Evolutionary conservation across 2,329 filamentous ascomycete species (phyloP), one percentile per base, ranked within the genome.

Genomic region (Geosmithia morbida): DNA sequence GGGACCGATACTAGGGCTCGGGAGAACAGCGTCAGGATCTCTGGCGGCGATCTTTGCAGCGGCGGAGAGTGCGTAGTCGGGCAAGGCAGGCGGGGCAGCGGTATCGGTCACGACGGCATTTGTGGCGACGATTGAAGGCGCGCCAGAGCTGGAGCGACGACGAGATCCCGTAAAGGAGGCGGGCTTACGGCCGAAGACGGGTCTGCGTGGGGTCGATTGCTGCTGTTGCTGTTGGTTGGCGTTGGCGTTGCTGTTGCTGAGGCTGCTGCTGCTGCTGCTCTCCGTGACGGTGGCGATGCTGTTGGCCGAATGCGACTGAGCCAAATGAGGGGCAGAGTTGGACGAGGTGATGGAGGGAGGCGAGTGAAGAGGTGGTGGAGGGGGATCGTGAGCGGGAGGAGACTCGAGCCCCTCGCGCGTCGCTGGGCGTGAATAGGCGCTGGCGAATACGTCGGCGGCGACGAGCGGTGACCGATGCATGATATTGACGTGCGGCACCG

Each of bases 141-240:
- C 66, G 39, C 57, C 49, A 45, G 62, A 64, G 49, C 60, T 63
- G 47, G 62, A 60, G 44, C 68, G 62, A 8, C 66, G 62, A 10
- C 68, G 65, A 20, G 69, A 66, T 52, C 65, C 65, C 48, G 66
- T 67, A 41, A 70, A 69, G 50, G 77, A 67, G 42, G 75, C 76
- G 8, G 72, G 52, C 56, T 74, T 77, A 54, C 73, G 74, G 48
- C 67, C 64, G 56, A 76, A 73, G 43, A 74, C 77, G 20, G 66
- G 59, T 54, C 72, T 70, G 62, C 72, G 67, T 63, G 53, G 46
- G 62, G 50, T 54, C 58, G 61, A 29, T 55, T 41, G 54, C 53
- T 44, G 52, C 53, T 50, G 49, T 8, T 63, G 53, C 46, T 62
- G 50, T 54, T 58, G 61, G 33, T 55, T 41, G 54, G 54, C 44